Evolutionary conservation across 352 stramenopile genomes (phyloP), one percentile per base, ranked within the genome.

Genomic region (Pythium sp.): DNA sequence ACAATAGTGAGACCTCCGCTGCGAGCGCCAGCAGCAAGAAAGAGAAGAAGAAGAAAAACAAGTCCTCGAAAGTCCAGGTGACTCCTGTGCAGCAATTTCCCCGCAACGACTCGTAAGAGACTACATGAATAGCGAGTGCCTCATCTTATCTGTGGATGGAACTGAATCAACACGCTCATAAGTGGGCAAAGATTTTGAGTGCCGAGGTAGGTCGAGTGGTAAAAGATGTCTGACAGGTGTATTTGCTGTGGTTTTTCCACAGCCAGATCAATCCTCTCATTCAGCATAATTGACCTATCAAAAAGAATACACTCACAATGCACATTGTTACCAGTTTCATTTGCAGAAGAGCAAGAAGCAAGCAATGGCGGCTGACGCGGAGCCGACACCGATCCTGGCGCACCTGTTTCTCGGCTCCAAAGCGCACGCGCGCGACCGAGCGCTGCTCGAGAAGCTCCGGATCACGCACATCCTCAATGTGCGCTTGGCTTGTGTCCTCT

Each of bases 381-480:
- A 78, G 76, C 86, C 87, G 53, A 80, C 79, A 43, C 70, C 78
- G 47, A 81, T 95, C 62, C 73, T 93, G 49, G 75, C 86, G 65
- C 82, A 93, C 69, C 65, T 95, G 18, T 90, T 89, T 66, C 78
- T 95, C 43, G 87, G 87, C 41, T 87, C 81, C 43, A 82, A 79
- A 57, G 62, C 73, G 1, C 81, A 95, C 57, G 87, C 87, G 43
- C 85, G 81, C 41, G 81, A 93, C 70, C 76, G 77, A 38, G 81
- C 89, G 58, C 54, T 88, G 46, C 80, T 95, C 3, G 58, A 78
- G 18, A 56, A 73, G 6, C 79, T 93, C 15, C 36, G 71, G n/a
- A 91, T 95, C 76, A 94, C 86, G 0, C 87, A 95, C 68, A 79
- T 95, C 26, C 78, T 95, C 41, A 95, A 95, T 69, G 87, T 95